Conservation (phyloP, 164 flowering plant species). For the Saururus chinensis region DNA sequence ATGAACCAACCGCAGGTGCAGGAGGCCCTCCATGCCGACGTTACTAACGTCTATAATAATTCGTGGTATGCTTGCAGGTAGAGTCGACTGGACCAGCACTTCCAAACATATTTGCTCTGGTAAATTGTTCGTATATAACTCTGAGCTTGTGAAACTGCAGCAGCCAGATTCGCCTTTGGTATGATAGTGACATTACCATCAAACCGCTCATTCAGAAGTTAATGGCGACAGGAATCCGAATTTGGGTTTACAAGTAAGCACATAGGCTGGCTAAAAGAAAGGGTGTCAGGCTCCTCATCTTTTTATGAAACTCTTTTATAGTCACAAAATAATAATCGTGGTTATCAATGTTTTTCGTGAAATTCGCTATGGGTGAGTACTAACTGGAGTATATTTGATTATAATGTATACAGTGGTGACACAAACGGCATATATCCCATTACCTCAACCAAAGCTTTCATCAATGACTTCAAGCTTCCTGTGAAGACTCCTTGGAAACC, state of each 20-base stretch:
- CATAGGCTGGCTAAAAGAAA: too few species aligned
- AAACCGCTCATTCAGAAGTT: slow-evolving; percentile 45
- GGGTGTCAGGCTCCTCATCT: too few species aligned
- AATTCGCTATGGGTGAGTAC: too few species aligned
- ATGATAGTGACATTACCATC: slow-evolving; percentile 37
- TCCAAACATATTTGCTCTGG: too few species aligned
- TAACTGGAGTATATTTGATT: too few species aligned
- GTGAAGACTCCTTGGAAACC: too few species aligned
- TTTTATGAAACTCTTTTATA: too few species aligned
- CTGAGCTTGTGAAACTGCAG: too few species aligned
- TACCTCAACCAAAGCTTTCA: slow-evolving; percentile 57
- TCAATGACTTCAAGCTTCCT: too few species aligned
- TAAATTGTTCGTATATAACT: background rate
- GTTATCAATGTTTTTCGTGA: background rate
- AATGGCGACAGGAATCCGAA: slow-evolving; percentile 40
- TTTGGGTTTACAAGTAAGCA: slow-evolving; percentile 62
- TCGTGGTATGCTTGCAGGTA: slow-evolving; percentile 33
- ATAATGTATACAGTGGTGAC: slow-evolving; percentile 57
- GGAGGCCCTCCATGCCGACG: too few species aligned
- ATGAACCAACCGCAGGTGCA: slow-evolving; percentile 55
- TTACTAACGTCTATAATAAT: slow-evolving; percentile 4
- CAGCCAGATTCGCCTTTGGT: slow-evolving; percentile 26
- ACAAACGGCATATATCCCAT: slow-evolving; percentile 63
- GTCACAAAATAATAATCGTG: too few species aligned
- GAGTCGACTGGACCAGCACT: too few species aligned